Base-by-base conservation (phyloP, 768 basidiomycete species). In the Naganishia vaughanmartiniae region DNA sequence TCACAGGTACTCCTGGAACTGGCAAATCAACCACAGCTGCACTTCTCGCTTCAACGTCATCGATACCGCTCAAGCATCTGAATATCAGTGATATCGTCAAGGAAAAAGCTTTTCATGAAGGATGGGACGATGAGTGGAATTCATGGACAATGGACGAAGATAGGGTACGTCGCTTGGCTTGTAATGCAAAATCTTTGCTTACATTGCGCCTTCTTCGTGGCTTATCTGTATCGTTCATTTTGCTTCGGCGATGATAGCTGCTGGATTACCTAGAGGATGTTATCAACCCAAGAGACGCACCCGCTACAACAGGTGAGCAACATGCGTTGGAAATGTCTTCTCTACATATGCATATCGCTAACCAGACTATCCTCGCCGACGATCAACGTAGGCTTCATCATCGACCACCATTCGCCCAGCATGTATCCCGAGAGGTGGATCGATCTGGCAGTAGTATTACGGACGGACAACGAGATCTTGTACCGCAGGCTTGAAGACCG, bases 361-460 rank as follows among this genome's bases (percentile, higher is more conserved):
- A 42, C 15, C 42, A 42, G 42, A 42, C 7, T 42, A 9, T 15
- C 7, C 42, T 42, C 15, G 14, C 19, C 36, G 21, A 4, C 21
- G 24, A 3, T 28, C 21, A 14, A 56, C 66, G 48, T 51, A 79
- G 79, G 79, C n/a, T 81, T 78, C 72, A 79, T 81, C 53, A 73
- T 81, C 2, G 80, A 81, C 56, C 80, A 81, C 68, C 80, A 81
- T 63, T 79, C 79, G 36, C 80, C 80, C 5, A 74, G 74, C 1
- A 58, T 88, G 42, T 99, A 94, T 75, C 96, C 96, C 0, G 93
- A 99, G 81, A 87, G 95, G 69, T 98, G 96, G 96, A 85, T 90
- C 28, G 96, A 99, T 82, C 85, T 98, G 34, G 93, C 96, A 56
- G 88, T 98, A 46, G 93, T 98, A 39, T 83, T 98, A 10, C 87